Percentiles rank a stretch among this genome's conserved stretches.
phyloP scores from a whole-genome alignment of 495 filamentous ascomycete genomes.

The Corynascus novoguineensis region DNA sequence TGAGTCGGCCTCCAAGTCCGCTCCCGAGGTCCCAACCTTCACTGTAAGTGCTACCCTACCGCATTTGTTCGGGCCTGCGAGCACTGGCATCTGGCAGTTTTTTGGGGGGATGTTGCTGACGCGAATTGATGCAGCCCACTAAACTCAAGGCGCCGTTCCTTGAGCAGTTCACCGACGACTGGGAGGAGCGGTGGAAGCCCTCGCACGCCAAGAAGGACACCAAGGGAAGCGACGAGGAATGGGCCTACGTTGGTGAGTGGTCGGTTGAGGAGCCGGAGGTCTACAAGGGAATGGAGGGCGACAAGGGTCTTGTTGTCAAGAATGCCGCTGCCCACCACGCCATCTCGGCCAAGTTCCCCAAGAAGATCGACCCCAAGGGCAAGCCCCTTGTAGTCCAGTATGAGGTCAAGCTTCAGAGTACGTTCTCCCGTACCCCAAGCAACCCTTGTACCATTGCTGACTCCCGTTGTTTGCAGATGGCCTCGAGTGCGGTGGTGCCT shows the following conservation, averaged over 20 bases:
- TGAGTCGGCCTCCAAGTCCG: conserved; percentile 53
- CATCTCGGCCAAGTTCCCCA: conserved; percentile 97
- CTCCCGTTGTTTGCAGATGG: conserved; percentile 54
- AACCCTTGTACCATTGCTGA: conserved; percentile 12
- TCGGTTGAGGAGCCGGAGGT: conserved; percentile 89
- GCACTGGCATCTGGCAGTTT: not conserved
- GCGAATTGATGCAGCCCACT: conserved; percentile 59
- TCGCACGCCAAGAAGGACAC: conserved; percentile 94
- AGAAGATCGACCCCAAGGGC: conserved; percentile 94
- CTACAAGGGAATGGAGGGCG: conserved; percentile 90
- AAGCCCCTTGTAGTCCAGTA: conserved; percentile 98
- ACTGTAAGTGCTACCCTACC: conserved; percentile 56
- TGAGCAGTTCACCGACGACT: conserved; percentile 96
- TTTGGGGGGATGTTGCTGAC: conserved; percentile 27
- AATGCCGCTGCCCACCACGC: conserved; percentile 95
- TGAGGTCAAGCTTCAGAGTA: conserved; percentile 98
- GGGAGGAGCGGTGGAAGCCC: conserved; percentile 85
- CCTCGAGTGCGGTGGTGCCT: conserved; percentile 97
- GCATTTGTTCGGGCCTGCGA: not conserved
- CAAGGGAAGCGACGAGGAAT: conserved; percentile 73
- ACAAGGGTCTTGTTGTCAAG: conserved; percentile 96
- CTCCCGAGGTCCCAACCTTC: conserved; percentile 69
- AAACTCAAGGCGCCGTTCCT: conserved; percentile 88
- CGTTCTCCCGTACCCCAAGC: conserved; percentile 32
- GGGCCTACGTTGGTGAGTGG: conserved; percentile 98